phyloP scores from a whole-genome alignment of 305 asterid species.

The Plantago rigida region DNA sequence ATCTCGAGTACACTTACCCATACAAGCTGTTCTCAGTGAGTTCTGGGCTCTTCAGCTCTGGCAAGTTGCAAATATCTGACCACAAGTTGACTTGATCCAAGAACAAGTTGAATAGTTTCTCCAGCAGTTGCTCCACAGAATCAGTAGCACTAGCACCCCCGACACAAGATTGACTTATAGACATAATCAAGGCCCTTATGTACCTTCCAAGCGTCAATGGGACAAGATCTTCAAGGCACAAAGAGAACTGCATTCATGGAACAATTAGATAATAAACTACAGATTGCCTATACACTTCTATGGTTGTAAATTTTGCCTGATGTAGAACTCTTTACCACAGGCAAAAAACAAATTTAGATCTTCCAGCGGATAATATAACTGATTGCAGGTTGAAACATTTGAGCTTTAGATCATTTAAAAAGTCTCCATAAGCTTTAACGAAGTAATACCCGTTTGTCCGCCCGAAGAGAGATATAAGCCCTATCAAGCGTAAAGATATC shows the following conservation, averaged over 20 bases:
- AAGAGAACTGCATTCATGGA: conserved; percentile 63
- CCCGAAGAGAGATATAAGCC: conserved; percentile 69
- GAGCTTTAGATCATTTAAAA: neutral
- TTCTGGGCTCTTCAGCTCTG: conserved; percentile 72
- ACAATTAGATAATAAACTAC: conserved; percentile 18
- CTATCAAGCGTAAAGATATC: conserved; percentile 83
- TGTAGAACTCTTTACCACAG: conserved; percentile 6
- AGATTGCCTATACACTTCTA: conserved; percentile 9
- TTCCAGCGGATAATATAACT: conserved; percentile 10
- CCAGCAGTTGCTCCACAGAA: conserved; percentile 57
- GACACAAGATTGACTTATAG: conserved; percentile 42
- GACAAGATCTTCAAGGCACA: conserved; percentile 94
- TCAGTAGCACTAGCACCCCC: conserved; percentile 30
- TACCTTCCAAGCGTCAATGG: conserved; percentile 88
- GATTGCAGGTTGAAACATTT: neutral
- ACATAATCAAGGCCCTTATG: conserved; percentile 59
- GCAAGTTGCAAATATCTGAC: conserved; percentile 80
- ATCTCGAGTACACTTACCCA: conserved; percentile 39
- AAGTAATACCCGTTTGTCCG: conserved; percentile 81
- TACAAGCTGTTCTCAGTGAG: conserved; percentile 65
- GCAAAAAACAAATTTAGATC: conserved; percentile 12
- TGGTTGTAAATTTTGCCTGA: conserved; percentile 13
- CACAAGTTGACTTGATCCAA: conserved; percentile 82
- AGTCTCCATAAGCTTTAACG: conserved; percentile 13
- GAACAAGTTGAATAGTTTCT: conserved; percentile 76